Evolutionary conservation across 2,329 filamentous ascomycete genomes (phyloP).

Genomic region (Tympanopsis confertula): DNA sequence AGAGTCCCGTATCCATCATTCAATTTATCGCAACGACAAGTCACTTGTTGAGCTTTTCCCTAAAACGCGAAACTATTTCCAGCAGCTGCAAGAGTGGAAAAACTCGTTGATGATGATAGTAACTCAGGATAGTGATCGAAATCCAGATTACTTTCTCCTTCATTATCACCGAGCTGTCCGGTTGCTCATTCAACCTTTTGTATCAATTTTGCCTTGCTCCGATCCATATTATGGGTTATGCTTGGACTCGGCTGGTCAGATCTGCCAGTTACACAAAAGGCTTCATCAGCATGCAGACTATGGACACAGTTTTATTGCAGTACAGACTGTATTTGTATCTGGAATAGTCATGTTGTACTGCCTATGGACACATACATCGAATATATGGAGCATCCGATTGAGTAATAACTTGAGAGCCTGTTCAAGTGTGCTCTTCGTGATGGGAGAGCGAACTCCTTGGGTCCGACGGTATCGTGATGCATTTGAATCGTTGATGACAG

Average conservation of each 20-base stretch:
- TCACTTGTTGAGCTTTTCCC: slow-evolving; percentile 27
- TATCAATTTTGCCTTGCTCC: slow-evolving; percentile 28
- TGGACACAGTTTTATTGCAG: slow-evolving; percentile 27
- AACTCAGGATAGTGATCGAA: slow-evolving; percentile 16
- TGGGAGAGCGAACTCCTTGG: slow-evolving; percentile 33
- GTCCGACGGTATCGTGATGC: slow-evolving; percentile 33
- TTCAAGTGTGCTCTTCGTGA: slow-evolving; percentile 33
- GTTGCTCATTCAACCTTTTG: slow-evolving; percentile 37
- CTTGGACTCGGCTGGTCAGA: slow-evolving; percentile 22
- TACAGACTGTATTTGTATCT: slow-evolving; percentile 28
- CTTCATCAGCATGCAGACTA: slow-evolving; percentile 25
- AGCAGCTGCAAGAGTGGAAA: slow-evolving; percentile 33
- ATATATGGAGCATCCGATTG: slow-evolving; percentile 31
- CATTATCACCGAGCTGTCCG: slow-evolving; percentile 36
- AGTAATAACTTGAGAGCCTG: slow-evolving; percentile 35
- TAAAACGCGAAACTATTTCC: slow-evolving; percentile 31
- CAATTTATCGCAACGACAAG: slow-evolving; percentile 36
- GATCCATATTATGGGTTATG: slow-evolving; percentile 33
- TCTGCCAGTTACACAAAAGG: slow-evolving; percentile 28
- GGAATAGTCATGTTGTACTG: slow-evolving; percentile 25
- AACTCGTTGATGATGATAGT: slow-evolving; percentile 18
- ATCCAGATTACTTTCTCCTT: slow-evolving; percentile 32
- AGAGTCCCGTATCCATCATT: slow-evolving; percentile 37
- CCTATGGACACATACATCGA: slow-evolving; percentile 26
- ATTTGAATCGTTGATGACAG: slow-evolving; percentile 31